Evolutionary conservation across 495 filamentous ascomycete genomes (phyloP).

Genomic region (Neurospora intermedia): DNA sequence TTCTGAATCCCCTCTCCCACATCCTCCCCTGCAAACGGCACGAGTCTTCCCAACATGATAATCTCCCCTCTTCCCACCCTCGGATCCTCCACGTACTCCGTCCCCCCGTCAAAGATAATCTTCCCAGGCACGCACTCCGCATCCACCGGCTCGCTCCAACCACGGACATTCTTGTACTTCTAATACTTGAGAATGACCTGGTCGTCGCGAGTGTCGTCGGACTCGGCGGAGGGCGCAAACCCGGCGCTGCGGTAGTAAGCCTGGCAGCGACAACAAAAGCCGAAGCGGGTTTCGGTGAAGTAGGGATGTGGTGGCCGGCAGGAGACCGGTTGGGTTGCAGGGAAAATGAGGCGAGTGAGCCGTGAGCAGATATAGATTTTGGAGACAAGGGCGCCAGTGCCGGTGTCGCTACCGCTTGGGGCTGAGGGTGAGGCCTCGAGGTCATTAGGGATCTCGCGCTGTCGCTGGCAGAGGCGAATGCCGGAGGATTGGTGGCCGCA

Average conservation of each 20-base stretch:
- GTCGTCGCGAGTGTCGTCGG: not conserved
- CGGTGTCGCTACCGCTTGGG: not conserved
- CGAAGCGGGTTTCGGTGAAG: not conserved
- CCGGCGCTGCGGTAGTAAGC: not conserved
- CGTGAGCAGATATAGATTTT: not conserved
- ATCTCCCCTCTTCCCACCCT: not conserved
- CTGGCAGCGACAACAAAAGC: not conserved
- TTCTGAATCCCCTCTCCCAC: not conserved
- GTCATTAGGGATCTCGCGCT: not conserved
- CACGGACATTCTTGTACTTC: not conserved
- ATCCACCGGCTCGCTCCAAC: not conserved
- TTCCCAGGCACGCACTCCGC: not conserved
- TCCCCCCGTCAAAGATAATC: not conserved
- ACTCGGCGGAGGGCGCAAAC: not conserved
- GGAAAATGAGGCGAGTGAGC: not conserved
- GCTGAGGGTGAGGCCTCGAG: not conserved
- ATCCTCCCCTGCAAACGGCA: not conserved
- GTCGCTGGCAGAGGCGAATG: not conserved
- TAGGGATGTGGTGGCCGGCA: not conserved
- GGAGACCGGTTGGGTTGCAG: not conserved
- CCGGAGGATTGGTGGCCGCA: not conserved
- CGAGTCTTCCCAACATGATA: not conserved
- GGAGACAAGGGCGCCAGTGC: not conserved
- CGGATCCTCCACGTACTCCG: not conserved
- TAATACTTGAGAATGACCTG: not conserved